Conservation (phyloP, 1,284 basidiomycete species). For the Nidula niveotomentosa region DNA sequence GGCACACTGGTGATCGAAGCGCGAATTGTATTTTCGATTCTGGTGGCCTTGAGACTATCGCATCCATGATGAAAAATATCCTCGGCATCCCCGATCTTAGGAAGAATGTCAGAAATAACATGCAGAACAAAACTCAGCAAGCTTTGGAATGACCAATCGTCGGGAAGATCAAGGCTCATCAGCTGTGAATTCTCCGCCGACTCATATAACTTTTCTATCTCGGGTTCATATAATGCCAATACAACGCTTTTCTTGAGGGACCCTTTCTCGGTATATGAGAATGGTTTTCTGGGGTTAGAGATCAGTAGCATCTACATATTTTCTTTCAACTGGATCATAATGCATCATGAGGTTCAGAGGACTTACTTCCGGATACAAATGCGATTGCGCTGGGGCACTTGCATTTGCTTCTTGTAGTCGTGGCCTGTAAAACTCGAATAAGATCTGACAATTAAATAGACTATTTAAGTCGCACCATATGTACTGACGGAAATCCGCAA, state of each 20-base stretch:
- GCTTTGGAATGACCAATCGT: background rate
- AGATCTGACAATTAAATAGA: background rate
- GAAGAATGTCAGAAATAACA: background rate
- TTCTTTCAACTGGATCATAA: background rate
- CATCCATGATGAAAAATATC: conserved; percentile 9
- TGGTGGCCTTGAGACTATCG: conserved; percentile 6
- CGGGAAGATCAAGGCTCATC: background rate
- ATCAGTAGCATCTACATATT: conserved; percentile 6
- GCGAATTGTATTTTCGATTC: conserved; percentile 8
- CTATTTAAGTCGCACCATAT: too few relatives aligned
- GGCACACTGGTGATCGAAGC: background rate
- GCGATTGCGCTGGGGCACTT: background rate
- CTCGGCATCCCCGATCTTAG: conserved; percentile 4
- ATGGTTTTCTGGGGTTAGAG: conserved; percentile 4
- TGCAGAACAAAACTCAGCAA: background rate
- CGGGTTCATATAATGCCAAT: background rate
- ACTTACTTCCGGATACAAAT: background rate
- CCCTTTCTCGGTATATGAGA: conserved; percentile 8
- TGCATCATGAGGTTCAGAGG: background rate
- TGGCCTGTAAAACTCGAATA: background rate
- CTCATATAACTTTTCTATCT: background rate
- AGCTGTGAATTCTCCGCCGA: background rate
- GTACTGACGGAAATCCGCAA: background rate
- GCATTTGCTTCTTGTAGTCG: background rate
- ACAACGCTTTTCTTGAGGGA: background rate